A percentile compares a stretch with the other conserved stretches of the same genome.
Conservation (phyloP, 345 rosid species). For the Kernera saxatilis region DNA sequence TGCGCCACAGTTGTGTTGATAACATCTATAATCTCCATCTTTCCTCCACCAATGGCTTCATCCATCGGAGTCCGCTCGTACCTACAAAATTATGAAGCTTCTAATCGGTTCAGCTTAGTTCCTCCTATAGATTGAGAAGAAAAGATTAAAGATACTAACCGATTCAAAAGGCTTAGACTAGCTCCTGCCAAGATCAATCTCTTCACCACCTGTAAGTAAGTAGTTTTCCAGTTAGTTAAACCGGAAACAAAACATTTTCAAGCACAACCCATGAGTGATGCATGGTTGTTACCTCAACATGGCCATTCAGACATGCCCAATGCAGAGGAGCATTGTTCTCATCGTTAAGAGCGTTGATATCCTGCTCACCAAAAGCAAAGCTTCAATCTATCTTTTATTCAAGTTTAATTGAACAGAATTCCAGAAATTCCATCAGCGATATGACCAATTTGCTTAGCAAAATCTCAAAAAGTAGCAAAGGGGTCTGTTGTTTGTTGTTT, state of each 20-base stretch:
- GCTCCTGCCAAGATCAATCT: slow-evolving; percentile 76
- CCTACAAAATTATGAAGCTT: slow-evolving; percentile 36
- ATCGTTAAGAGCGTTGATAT: slow-evolving; percentile 55
- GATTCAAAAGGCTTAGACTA: slow-evolving; percentile 57
- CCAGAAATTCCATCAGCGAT: neutral
- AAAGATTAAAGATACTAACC: slow-evolving; percentile 36
- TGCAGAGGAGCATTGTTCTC: slow-evolving; percentile 91
- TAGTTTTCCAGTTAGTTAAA: neutral
- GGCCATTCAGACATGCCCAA: slow-evolving; percentile 92
- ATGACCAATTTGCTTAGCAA: neutral
- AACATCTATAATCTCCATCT: slow-evolving; percentile 59
- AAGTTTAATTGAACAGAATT: neutral
- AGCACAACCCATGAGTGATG: neutral
- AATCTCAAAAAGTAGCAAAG: neutral
- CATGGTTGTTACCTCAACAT: slow-evolving; percentile 51
- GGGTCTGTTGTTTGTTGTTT: neutral
- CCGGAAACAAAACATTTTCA: neutral
- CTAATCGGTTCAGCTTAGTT: neutral
- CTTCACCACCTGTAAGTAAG: slow-evolving; percentile 65
- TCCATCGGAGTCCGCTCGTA: slow-evolving; percentile 77
- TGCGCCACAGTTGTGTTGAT: slow-evolving; percentile 58
- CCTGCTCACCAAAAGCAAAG: slow-evolving; percentile 39
- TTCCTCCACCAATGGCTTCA: slow-evolving; percentile 68
- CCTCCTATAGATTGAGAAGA: neutral
- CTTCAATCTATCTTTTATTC: neutral